Evolutionary conservation across 148 eudicot species (phyloP).

Genomic region (Vaccinium vitisidaea): DNA sequence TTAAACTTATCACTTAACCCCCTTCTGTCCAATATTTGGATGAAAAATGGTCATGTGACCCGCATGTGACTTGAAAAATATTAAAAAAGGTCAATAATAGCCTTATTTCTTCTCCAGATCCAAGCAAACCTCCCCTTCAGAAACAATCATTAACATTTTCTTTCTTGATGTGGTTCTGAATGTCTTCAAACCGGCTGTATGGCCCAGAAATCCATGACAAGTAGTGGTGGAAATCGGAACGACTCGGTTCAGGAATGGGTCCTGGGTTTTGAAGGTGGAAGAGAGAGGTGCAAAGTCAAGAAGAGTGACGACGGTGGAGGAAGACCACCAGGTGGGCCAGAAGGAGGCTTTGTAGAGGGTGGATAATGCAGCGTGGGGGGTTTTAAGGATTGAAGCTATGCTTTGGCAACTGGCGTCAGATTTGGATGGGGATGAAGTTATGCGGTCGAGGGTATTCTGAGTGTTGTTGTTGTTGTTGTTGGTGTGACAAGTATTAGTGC

Average conservation of each 20-base stretch:
- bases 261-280: slow-evolving; percentile 34
- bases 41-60: too few relatives aligned
- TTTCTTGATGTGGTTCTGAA: slow-evolving; percentile 43
- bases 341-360: slow-evolving; percentile 35
- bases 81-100: too few relatives aligned
- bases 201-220: slow-evolving; percentile 47
- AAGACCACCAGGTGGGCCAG: slow-evolving; percentile 69
- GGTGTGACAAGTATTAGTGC: background rate
- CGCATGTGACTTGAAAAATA: too few relatives aligned
- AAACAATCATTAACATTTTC: slow-evolving; percentile 49
- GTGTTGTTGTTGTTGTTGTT: background rate
- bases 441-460: slow-evolving; percentile 24
- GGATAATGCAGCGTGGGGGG: slow-evolving; percentile 63
- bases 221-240: slow-evolving; percentile 64
- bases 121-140: slow-evolving; percentile 13
- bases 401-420: slow-evolving; percentile 48
- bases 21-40: too few relatives aligned
- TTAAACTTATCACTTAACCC: too few relatives aligned
- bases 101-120: too few relatives aligned
- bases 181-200: slow-evolving; percentile 61
- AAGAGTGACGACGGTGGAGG: slow-evolving; percentile 49
- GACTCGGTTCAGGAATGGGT: slow-evolving; percentile 27
- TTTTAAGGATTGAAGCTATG: slow-evolving; percentile 84
- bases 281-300: slow-evolving; percentile 71
- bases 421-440: slow-evolving; percentile 17